A percentile compares a stretch with the other conserved stretches of the same genome.
phyloP scores from a whole-genome alignment of 1,284 basidiomycete genomes.

The Pseudozyma sp. region DNA sequence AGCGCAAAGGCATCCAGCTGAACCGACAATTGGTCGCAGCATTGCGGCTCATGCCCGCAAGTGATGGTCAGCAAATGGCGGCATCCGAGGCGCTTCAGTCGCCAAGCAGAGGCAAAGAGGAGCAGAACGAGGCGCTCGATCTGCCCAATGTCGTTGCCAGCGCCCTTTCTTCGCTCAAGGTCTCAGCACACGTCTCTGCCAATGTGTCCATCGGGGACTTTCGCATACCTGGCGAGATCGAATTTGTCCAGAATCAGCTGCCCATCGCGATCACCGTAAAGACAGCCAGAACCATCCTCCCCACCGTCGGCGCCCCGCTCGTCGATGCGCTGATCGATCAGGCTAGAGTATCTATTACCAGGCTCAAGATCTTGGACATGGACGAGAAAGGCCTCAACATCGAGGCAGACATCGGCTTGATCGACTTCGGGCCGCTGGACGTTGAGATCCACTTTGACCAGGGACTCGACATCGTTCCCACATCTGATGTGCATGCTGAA shows the following conservation, averaged over 20 bases:
- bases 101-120: not conserved
- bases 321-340: constrained; percentile 55
- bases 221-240: constrained; percentile 47
- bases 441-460: constrained; percentile 49
- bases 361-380: constrained; percentile 51
- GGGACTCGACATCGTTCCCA: constrained; percentile 26
- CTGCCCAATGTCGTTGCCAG: constrained; percentile 45
- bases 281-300: constrained; percentile 51
- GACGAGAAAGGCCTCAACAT: constrained; percentile 54
- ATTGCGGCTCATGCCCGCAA: constrained; percentile 39
- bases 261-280: constrained; percentile 58
- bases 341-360: constrained; percentile 41
- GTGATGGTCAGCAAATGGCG: constrained; percentile 1
- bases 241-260: constrained; percentile 52
- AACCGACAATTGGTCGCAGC: constrained; percentile 47
- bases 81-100: constrained; percentile 2
- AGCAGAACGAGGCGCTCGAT: constrained; percentile 22
- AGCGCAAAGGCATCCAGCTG: constrained; percentile 46
- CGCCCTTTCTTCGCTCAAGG: constrained; percentile 47
- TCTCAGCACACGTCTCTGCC: constrained; percentile 49
- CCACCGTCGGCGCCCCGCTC: constrained; percentile 51
- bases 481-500: constrained; percentile 1
- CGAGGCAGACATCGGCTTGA: constrained; percentile 45
- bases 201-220: constrained; percentile 50
- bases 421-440: constrained; percentile 55